A percentile compares a stretch with the other conserved stretches of the same genome.
Evolutionary conservation across 2,329 filamentous ascomycete genomes (phyloP).

Genomic region (Aspergillus phoenicis): DNA sequence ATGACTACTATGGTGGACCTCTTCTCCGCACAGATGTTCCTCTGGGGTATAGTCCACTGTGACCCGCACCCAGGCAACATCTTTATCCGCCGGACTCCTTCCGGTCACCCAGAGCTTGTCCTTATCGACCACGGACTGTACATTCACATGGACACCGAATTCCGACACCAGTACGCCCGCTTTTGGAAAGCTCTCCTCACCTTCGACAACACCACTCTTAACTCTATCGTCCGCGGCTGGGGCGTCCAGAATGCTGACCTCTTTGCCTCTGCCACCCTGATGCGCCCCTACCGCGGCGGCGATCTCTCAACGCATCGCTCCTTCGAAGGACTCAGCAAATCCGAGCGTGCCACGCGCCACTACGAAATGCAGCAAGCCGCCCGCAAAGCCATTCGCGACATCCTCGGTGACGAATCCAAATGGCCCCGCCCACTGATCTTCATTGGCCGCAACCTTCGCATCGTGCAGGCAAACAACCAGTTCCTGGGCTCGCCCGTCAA

Average conservation of each 20-base stretch:
- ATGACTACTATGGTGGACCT: slow-evolving; percentile 97
- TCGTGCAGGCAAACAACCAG: slow-evolving; percentile 92
- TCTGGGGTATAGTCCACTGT: slow-evolving; percentile 93
- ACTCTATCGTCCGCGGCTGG: slow-evolving; percentile 74
- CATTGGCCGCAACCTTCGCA: slow-evolving; percentile 86
- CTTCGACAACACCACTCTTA: slow-evolving; percentile 83
- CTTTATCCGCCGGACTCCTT: slow-evolving; percentile 83
- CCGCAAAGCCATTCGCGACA: slow-evolving; percentile 72
- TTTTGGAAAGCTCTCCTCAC: slow-evolving; percentile 96
- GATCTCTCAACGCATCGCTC: slow-evolving; percentile 66
- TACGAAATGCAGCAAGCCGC: slow-evolving; percentile 81
- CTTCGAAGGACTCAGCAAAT: slow-evolving; percentile 54
- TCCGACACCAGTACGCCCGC: slow-evolving; percentile 80
- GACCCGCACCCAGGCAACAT: slow-evolving; percentile 98
- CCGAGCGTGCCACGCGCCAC: slow-evolving; percentile 60
- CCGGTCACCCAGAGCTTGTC: slow-evolving; percentile 83
- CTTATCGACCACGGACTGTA: slow-evolving; percentile 98
- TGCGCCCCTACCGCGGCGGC: slow-evolving; percentile 88
- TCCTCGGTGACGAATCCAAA: slow-evolving; percentile 81
- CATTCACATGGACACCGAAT: slow-evolving; percentile 81
- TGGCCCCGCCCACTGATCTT: slow-evolving; percentile 92
- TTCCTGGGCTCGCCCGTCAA: slow-evolving; percentile 87
- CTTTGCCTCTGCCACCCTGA: slow-evolving; percentile 85
- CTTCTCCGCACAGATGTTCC: slow-evolving; percentile 97
- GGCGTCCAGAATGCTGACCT: slow-evolving; percentile 87